Conservation (phyloP, 257 asterid genomes). For the Coffea eugenioides region DNA sequence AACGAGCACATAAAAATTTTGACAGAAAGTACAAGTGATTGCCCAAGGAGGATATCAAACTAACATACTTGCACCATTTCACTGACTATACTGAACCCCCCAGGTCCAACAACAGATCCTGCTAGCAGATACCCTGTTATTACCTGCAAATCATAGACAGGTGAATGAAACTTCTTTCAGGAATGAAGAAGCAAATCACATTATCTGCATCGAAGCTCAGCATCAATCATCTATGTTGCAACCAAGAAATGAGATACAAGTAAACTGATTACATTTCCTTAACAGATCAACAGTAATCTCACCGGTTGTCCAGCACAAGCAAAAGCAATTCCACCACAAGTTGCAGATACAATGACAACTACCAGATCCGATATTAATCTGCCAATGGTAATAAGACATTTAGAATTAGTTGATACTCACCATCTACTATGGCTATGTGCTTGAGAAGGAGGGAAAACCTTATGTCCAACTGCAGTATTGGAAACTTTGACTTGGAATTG, state of each 20-base stretch:
- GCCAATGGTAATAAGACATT: conserved; percentile 26
- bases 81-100: conserved; percentile 74
- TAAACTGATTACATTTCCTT: conserved; percentile 6
- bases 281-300: conserved; percentile 27
- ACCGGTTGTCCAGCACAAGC: conserved; percentile 94
- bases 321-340: conserved; percentile 89
- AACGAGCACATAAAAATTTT: neutral
- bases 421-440: neutral
- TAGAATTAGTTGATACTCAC: conserved; percentile 14
- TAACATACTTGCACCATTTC: conserved; percentile 82
- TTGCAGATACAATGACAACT: conserved; percentile 82
- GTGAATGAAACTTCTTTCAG: conserved; percentile 15
- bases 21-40: conserved; percentile 4
- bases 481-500: conserved; percentile 71
- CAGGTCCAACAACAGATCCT: conserved; percentile 90
- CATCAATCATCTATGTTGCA: neutral
- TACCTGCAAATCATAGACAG: conserved; percentile 52
- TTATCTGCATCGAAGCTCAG: neutral
- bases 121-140: conserved; percentile 84
- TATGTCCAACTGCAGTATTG: conserved; percentile 73
- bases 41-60: conserved; percentile 16
- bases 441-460: conserved; percentile 43
- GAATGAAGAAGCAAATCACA: neutral
- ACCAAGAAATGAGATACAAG: conserved; percentile 5
- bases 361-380: conserved; percentile 85